Conservation (phyloP, 2,329 filamentous ascomycete genomes). For the Diaporthe vexans region DNA sequence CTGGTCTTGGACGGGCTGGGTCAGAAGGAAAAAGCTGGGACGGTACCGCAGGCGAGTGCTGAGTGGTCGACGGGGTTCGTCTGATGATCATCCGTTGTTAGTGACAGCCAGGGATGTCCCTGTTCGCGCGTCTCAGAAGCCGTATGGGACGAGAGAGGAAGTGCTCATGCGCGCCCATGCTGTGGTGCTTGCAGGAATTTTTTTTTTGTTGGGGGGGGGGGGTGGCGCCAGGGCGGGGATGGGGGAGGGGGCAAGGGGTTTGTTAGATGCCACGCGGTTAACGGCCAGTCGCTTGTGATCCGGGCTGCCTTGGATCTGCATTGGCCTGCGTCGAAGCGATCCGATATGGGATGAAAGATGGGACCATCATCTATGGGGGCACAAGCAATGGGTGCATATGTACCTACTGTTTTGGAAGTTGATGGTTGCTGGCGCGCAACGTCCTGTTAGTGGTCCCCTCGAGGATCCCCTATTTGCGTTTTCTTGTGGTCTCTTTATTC, state of each 20-base stretch:
- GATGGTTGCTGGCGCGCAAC: neutral
- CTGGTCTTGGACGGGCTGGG: no score
- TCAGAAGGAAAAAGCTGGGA: neutral
- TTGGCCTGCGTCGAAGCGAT: slow-evolving; percentile 30
- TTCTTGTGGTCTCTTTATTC: no score
- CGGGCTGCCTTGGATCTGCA: slow-evolving; percentile 17
- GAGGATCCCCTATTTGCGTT: neutral
- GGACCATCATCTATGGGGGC: neutral
- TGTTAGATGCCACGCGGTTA: neutral
- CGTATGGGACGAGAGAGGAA: neutral
- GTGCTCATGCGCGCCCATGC: neutral
- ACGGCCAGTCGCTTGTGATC: slow-evolving; percentile 32
- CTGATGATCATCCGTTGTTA: slow-evolving; percentile 29
- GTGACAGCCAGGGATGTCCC: slow-evolving; percentile 32
- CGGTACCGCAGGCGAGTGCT: neutral
- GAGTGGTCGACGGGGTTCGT: slow-evolving; percentile 29
- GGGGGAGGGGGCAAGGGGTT: neutral
- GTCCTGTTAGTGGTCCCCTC: neutral
- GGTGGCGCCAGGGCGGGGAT: neutral
- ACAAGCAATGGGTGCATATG: slow-evolving; percentile 1
- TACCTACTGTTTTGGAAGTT: slow-evolving; percentile 2
- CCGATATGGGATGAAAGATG: slow-evolving; percentile 26
- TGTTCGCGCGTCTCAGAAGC: slow-evolving; percentile 26
- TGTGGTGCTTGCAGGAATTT: slow-evolving; percentile 14
- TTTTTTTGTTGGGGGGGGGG: no score